Evolutionary conservation across 1,284 basidiomycete genomes (phyloP), one percentile per base, ranked within the genome.

Genomic region (Heterobasidion annosum): DNA sequence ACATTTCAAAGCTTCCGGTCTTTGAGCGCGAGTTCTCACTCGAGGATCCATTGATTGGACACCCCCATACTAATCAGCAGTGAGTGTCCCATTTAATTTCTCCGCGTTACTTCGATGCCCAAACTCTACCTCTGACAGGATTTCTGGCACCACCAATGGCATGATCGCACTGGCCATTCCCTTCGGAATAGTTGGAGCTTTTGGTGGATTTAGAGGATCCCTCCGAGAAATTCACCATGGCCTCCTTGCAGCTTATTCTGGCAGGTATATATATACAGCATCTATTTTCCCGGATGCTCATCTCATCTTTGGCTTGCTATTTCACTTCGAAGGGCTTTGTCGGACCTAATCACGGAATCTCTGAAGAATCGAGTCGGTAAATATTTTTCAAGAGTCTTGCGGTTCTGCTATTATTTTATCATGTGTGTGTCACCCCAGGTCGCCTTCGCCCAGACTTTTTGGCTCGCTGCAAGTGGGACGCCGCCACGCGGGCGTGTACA

Each of bases 401-500:
- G 12, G 9, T 46, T 2, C 25, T 13, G 32, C 8, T 46, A n/a
- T 52, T 19, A 47, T 44, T 48, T 40, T 7, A 54, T 37, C 15
- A 19, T 43, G 25, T 25, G 1, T 25, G 3, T 25, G 25, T 25
- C 25, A 25, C 34, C 37, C 7, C 54, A 85, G 83, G 85, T 46
- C 73, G 85, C 15, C 67, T 88, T 13, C 73, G 85, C 12, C 85
- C 85, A 0, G 85, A 88, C 63, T 88, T 88, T 61, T 73, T 88
- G 45, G 70, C 74, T 10, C 74, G 85, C 33, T 87, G 85, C 61
- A 72, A 77, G 59, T 88, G 82, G 80, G 76, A 81, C 53, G 67
- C 70, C 7, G 63, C 67, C 1, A 53, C 71, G 0, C 62, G 73
- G 55, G 67, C 67, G 40, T 88, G 85, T 63, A 77, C 78, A 16